phyloP scores from a whole-genome alignment of 306 rosid species.

The Potentilla sterilis region DNA sequence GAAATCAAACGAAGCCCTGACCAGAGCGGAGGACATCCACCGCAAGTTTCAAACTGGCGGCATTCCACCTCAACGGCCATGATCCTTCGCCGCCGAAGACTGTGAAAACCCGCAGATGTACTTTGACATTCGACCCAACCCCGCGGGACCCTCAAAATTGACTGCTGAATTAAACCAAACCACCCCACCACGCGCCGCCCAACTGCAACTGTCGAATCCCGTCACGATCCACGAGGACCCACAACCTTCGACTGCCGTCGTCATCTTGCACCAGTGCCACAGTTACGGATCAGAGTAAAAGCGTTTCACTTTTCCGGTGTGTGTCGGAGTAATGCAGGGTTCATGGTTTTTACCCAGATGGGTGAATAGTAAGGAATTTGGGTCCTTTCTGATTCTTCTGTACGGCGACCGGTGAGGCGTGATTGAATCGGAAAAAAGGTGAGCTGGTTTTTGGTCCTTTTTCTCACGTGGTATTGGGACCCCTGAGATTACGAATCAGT shows the following conservation, averaged over 20 bases:
- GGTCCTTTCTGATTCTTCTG: neutral
- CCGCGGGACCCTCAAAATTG: neutral
- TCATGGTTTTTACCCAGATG: neutral
- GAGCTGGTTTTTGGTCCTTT: neutral
- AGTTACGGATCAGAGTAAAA: neutral
- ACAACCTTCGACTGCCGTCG: neutral
- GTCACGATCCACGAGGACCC: neutral
- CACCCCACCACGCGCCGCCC: constrained; percentile 15
- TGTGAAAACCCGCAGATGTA: constrained; percentile 31
- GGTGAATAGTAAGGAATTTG: neutral
- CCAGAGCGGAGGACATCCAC: constrained; percentile 6
- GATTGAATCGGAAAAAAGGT: neutral
- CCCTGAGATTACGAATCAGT: neutral
- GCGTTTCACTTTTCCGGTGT: neutral
- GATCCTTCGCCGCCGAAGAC: constrained; percentile 8
- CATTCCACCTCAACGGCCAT: constrained; percentile 4
- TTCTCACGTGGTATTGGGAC: constrained; percentile 10
- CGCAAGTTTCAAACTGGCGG: constrained; percentile 2
- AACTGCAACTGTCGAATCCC: neutral
- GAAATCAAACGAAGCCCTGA: neutral
- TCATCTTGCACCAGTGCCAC: neutral
- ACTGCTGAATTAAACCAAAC: neutral
- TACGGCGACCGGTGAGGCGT: neutral
- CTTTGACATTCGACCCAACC: constrained; percentile 13
- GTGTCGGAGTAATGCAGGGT: neutral